Conservation (phyloP, 169 alveolate species). For the Cryptosporidium baileyi region DNA sequence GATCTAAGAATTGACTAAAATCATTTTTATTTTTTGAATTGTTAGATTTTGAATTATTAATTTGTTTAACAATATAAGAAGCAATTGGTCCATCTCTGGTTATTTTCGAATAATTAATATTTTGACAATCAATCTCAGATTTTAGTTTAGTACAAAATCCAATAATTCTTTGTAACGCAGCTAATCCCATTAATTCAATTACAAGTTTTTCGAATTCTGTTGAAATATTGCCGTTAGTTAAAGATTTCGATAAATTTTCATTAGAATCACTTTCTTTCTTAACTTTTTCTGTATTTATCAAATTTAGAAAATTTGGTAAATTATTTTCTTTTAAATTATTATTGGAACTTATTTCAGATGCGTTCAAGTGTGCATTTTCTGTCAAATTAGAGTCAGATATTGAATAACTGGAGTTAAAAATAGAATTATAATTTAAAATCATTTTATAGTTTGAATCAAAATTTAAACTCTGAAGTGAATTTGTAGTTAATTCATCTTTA, state of each 20-base stretch:
- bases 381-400: slow-evolving; percentile 6
- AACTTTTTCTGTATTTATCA: background rate
- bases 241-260: background rate
- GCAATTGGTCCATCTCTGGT: slow-evolving; percentile 61
- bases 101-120: background rate
- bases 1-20: background rate
- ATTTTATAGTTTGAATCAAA: slow-evolving; percentile 15
- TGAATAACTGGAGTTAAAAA: background rate
- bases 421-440: slow-evolving; percentile 4
- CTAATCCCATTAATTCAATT: slow-evolving; percentile 54
- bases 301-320: background rate
- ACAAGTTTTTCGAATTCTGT: slow-evolving; percentile 17
- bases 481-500: background rate
- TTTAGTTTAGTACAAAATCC: slow-evolving; percentile 20
- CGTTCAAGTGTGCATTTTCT: background rate
- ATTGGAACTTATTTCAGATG: background rate
- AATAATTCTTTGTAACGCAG: slow-evolving; percentile 57
- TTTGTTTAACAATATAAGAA: slow-evolving; percentile 6
- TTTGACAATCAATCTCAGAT: slow-evolving; percentile 16
- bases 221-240: background rate
- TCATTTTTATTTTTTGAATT: background rate
- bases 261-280: background rate
- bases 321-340: background rate
- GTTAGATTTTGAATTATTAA: background rate
- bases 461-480: background rate